Percentiles rank a stretch among this genome's conserved stretches.
phyloP scores from a whole-genome alignment of 2,329 filamentous ascomycete species.

The Xenoacremonium recifei region DNA sequence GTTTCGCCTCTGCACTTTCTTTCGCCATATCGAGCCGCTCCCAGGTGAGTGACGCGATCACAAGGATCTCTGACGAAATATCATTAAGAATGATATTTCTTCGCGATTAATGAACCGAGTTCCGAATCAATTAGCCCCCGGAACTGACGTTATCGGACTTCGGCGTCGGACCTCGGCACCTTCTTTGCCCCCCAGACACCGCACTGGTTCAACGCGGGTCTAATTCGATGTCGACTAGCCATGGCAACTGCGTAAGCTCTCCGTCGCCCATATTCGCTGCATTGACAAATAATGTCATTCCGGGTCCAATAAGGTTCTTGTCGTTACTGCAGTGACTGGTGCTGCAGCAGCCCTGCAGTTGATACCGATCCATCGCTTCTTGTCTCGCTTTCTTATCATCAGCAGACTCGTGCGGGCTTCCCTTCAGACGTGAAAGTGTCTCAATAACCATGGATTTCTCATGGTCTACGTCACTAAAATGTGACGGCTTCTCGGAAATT shows the following conservation, averaged over 20 bases:
- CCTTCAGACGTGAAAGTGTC: conserved; percentile 21
- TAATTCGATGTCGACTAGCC: conserved; percentile 13
- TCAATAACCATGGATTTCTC: conserved; percentile 36
- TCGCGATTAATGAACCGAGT: too few species aligned
- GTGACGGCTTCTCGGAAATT: conserved; percentile 31
- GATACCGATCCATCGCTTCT: too few species aligned
- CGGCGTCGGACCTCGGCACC: too few species aligned
- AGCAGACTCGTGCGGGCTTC: conserved; percentile 1
- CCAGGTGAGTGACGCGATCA: too few species aligned
- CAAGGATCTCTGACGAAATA: too few species aligned
- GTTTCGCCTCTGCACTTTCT: too few species aligned
- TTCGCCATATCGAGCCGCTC: too few species aligned
- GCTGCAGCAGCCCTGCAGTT: conserved; percentile 8
- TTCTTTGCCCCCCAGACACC: too few species aligned
- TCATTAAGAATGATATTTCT: too few species aligned
- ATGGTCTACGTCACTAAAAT: conserved; percentile 50
- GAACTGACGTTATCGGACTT: too few species aligned
- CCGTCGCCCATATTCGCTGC: conserved; percentile 10
- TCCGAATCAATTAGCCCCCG: too few species aligned
- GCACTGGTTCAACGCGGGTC: too few species aligned
- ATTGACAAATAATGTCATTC: conserved; percentile 17
- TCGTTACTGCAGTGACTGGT: conserved; percentile 6
- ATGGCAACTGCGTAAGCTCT: conserved; percentile 4
- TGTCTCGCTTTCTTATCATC: conserved; percentile 1
- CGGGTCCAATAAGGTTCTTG: neutral